phyloP scores from a whole-genome alignment of 1,139 yeast species.

The Nakaseomyces glabratus region DNA sequence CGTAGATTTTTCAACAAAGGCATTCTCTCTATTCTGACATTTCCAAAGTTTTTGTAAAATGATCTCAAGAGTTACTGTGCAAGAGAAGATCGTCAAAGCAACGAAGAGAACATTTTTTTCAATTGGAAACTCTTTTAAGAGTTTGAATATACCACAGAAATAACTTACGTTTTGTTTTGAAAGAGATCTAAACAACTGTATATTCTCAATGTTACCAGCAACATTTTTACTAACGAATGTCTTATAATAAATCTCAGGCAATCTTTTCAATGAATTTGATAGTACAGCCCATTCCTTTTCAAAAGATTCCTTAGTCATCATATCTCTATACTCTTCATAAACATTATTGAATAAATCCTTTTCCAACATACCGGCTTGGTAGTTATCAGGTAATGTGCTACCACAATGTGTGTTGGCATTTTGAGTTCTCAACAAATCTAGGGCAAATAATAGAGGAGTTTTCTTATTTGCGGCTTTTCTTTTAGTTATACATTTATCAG shows the following conservation, averaged over 20 bases:
- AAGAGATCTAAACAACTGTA: neutral
- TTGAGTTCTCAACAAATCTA: constrained; percentile 47
- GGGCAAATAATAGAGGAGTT: constrained; percentile 1
- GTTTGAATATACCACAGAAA: neutral
- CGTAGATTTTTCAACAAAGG: constrained; percentile 27
- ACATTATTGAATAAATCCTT: neutral
- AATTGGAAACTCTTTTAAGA: neutral
- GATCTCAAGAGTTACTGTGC: neutral
- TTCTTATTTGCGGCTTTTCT: constrained; percentile 50
- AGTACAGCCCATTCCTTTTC: constrained; percentile 3
- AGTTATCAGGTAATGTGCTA: constrained; percentile 13
- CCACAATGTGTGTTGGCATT: constrained; percentile 61
- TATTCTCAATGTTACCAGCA: neutral
- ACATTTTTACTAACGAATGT: constrained; percentile 1
- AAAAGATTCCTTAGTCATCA: neutral
- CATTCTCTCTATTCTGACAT: constrained; percentile 32
- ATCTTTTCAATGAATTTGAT: neutral
- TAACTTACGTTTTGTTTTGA: neutral
- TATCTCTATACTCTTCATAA: neutral
- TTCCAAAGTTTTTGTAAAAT: constrained; percentile 18
- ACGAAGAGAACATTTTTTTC: neutral
- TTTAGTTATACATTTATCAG: constrained; percentile 39
- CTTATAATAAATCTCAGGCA: neutral
- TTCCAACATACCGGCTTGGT: constrained; percentile 1
- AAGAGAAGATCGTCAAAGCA: neutral